Conservation (phyloP, 2,329 filamentous ascomycete species). For the Botryosphaeria agaves region DNA sequence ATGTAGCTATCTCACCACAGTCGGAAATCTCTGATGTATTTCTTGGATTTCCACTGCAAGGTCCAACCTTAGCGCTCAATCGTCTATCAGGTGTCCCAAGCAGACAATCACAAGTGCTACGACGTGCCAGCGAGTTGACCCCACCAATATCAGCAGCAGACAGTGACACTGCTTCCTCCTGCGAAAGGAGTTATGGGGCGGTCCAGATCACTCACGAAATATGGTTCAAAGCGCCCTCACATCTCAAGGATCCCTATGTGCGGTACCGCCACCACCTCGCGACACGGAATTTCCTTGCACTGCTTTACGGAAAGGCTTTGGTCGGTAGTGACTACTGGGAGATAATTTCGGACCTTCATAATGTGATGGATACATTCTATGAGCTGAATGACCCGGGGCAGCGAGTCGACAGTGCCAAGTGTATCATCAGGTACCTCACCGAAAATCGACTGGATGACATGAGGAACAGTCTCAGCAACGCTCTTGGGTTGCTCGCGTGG, state of each 20-base stretch:
- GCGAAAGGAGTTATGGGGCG: too few species aligned
- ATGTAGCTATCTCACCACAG: too few species aligned
- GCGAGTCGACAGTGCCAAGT: constrained; percentile 32
- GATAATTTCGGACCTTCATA: constrained; percentile 43
- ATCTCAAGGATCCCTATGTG: too few species aligned
- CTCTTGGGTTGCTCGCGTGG: constrained; percentile 47
- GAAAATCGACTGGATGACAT: constrained; percentile 46
- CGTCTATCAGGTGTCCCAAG: too few species aligned
- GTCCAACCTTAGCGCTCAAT: too few species aligned
- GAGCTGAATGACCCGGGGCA: constrained; percentile 22
- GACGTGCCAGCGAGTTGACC: too few species aligned
- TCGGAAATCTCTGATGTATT: too few species aligned
- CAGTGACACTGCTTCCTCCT: too few species aligned
- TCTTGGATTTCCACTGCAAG: too few species aligned
- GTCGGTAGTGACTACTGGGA: constrained; percentile 48
- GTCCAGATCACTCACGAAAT: too few species aligned
- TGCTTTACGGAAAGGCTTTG: constrained; percentile 45
- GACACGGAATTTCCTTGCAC: constrained; percentile 50
- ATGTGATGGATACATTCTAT: constrained; percentile 39
- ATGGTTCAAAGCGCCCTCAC: neutral
- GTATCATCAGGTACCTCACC: constrained; percentile 43
- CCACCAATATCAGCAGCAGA: too few species aligned
- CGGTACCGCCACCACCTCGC: constrained; percentile 29
- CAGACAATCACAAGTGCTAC: too few species aligned
- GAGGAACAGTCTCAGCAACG: constrained; percentile 40